Base-by-base conservation (phyloP, 2,329 filamentous ascomycete genomes). In the Nothophaeocryptopus gaeumannii region DNA sequence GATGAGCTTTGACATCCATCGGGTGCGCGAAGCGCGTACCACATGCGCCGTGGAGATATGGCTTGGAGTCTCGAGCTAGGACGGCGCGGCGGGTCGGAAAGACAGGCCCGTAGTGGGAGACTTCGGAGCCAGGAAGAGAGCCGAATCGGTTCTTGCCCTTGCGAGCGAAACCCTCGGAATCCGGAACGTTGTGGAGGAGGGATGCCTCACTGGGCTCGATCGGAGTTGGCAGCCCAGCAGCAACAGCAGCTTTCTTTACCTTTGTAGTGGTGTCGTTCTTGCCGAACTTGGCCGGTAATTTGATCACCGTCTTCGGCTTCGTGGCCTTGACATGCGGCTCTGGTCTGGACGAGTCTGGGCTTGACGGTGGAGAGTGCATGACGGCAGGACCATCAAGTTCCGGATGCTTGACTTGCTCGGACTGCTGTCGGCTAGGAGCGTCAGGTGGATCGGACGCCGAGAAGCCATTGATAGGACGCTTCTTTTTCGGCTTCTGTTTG, bases 1-100 rank as follows among this genome's bases (percentile, higher is more conserved):
- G 59, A 33, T 64, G 62, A 11, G 41, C 38, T 26, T 56, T 55
- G n/a, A 64, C 60, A 32, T 63, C 60, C 20, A 50, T 36, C 7
- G 60, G 60, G 40, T 63, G 58, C 9, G 45, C 34, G 48, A 61
- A 64, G 31, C 53, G 43, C 32, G 47, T 13, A 30, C 58, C 60
- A 45, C 61, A 64, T 30, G 49, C 20, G n/a, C 37, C 35, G 47
- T 64, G 61, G 32, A 63, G 56, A 53, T 64, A 64, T 8, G 61
- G 61, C 30, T 48, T 51, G 10, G 46, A 43, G 26, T 32, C 31
- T 13, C 59, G 58, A 8, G 55, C 40, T 31, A 64, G 50, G 2
- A 64, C 43, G 20, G 51, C 49, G 32, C 62, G 59, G 13, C 54
- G 60, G 34, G 47, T 58, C 0, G 37, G 9, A 39, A 55, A 64